A percentile compares a stretch with the other conserved stretches of the same genome.
These are phyloP conservation scores for Sclerotinia spermophila DNA, from an alignment of 2,329 filamentous ascomycete species.

Conservation along the genomic window DNA sequence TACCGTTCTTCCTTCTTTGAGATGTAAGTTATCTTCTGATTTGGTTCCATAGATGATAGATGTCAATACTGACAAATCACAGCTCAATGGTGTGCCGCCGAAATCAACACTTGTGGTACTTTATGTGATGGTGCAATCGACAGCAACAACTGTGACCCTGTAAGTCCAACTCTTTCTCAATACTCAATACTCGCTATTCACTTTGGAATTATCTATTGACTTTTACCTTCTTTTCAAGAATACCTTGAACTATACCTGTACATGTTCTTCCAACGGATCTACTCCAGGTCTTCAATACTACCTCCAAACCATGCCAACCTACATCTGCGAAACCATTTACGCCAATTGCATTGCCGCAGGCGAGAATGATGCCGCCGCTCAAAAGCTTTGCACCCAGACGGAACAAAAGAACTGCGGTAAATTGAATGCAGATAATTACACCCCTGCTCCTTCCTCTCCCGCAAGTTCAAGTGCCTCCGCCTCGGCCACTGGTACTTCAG, in stretches of 20 bases:
- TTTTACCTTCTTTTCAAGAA: slow-evolving; percentile 39
- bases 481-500: slow-evolving; percentile 29
- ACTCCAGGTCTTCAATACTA: slow-evolving; percentile 54
- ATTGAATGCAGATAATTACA: slow-evolving; percentile 32
- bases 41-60: not conserved
- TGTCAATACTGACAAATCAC: slow-evolving; percentile 24
- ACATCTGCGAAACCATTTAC: slow-evolving; percentile 53
- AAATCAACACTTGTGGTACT: slow-evolving; percentile 56
- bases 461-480: slow-evolving; percentile 39
- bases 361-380: slow-evolving; percentile 44
- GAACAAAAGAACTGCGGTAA: slow-evolving; percentile 49
- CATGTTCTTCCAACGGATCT: slow-evolving; percentile 51
- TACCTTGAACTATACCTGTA: slow-evolving; percentile 53
- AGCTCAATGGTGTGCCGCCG: slow-evolving; percentile 55
- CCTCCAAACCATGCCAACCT: slow-evolving; percentile 55
- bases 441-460: slow-evolving; percentile 31
- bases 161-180: slow-evolving; percentile 41
- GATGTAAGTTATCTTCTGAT: slow-evolving; percentile 25
- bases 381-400: slow-evolving; percentile 45
- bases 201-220: not conserved
- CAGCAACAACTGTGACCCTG: slow-evolving; percentile 52
- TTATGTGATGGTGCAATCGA: slow-evolving; percentile 52
- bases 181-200: slow-evolving; percentile 12
- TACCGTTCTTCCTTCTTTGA: slow-evolving; percentile 22
- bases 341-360: slow-evolving; percentile 45